phyloP scores from a whole-genome alignment of 1,284 basidiomycete genomes.

The Leccinum olivaceoglutinosum region DNA sequence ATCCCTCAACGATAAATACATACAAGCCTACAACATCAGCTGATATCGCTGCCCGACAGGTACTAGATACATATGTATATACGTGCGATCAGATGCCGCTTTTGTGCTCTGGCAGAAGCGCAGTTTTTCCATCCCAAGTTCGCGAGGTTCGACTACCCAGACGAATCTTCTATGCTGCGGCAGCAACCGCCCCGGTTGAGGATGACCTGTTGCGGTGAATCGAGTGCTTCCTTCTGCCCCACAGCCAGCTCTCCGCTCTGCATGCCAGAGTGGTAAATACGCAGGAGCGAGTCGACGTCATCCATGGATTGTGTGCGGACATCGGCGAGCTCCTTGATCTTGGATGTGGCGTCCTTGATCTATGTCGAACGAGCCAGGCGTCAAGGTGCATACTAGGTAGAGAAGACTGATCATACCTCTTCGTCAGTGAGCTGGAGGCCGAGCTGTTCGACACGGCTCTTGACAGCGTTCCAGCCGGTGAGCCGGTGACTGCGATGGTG shows the following conservation, averaged over 20 bases:
- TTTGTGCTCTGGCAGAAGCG: constrained; percentile 11
- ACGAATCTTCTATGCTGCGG: constrained; percentile 8
- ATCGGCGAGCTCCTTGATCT: constrained; percentile 99
- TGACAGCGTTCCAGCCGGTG: constrained; percentile 99
- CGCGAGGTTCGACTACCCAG: neutral
- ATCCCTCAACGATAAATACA: neutral
- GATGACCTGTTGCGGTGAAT: constrained; percentile 54
- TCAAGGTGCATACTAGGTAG: neutral
- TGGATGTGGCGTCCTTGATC: constrained; percentile 97
- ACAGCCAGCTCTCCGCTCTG: constrained; percentile 82
- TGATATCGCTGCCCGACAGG: constrained; percentile 8
- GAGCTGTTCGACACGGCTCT: constrained; percentile 97
- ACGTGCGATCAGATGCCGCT: constrained; percentile 13
- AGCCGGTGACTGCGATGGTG: constrained; percentile 67
- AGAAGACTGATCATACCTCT: constrained; percentile 45
- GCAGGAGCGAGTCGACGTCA: constrained; percentile 95
- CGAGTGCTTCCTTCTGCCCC: constrained; percentile 84
- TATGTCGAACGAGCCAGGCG: constrained; percentile 23
- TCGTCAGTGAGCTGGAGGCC: constrained; percentile 83
- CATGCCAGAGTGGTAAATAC: constrained; percentile 91
- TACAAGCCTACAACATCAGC: neutral
- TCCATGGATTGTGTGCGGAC: constrained; percentile 99
- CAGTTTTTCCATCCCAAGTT: neutral
- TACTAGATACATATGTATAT: constrained; percentile 10
- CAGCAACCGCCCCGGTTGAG: constrained; percentile 14